Base-by-base conservation (phyloP, 768 basidiomycete genomes). In the Podaxis rugospora region DNA sequence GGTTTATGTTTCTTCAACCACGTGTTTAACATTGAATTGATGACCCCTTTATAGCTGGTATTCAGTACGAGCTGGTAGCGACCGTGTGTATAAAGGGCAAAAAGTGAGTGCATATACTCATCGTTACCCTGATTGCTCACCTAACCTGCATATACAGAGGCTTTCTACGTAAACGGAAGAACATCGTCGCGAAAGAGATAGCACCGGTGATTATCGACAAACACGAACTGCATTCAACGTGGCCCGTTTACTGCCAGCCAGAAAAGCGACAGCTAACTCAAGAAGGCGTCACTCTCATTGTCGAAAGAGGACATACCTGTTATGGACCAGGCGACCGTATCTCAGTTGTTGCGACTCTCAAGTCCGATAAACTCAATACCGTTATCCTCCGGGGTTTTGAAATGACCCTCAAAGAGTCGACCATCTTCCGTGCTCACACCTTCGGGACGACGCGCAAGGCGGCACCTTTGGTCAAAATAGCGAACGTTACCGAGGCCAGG, bases 201-300 rank as follows among this genome's bases (percentile, higher is more conserved):
- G 83, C 90, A 36, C 76, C 81, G 11, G 88, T 97, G 49, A 83
- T 87, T 63, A 92, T 97, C 67, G 90, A 93, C 78, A 97, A 96
- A 72, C 94, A 96, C 68, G 95, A 96, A 65, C 77, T 95, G 5
- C 94, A 96, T 68, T 90, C 93, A 3, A 88, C 92, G 1, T 97
- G 95, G 95, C 94, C 95, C 2, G 82, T 95, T 32, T 96, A 93
- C 69, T 83, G 83, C 52, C 90, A 93, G 69, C 82, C 83, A 10
- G 90, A 93, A 67, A 80, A 80, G 36, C 88, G 91, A n/a, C 79
- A 83, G 14, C 73, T 84, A 16, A 67, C 77, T 2, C 83, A 87
- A 63, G 88, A 92, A 2, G 88, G 87, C 27, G 80, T 93, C 16
- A 86, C 81, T 23, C 27, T 27, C 4, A 84, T 82, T 47, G 88